A percentile compares a stretch with the other conserved stretches of the same genome.
phyloP scores from a whole-genome alignment of 257 asterid genomes.

The Coffea eugenioides region DNA sequence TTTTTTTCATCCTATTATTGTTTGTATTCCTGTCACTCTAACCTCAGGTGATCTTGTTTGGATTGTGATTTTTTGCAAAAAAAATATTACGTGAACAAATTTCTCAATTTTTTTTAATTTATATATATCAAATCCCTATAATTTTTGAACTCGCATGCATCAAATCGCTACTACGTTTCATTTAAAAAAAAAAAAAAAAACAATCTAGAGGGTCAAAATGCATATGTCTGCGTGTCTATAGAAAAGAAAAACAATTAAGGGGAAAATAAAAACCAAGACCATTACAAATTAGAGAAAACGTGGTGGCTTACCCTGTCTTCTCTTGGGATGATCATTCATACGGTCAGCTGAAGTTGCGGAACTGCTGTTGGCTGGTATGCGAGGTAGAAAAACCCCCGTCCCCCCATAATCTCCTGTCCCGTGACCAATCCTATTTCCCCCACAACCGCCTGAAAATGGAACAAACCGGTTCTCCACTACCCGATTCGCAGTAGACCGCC shows the following conservation, averaged over 20 bases:
- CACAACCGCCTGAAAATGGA: background rate
- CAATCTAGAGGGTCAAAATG: no score
- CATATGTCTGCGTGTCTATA: no score
- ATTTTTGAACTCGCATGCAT: no score
- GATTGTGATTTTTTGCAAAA: no score
- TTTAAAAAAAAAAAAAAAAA: no score
- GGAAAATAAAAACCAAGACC: background rate
- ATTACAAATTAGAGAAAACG: background rate
- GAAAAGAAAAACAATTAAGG: background rate
- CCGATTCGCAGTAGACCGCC: background rate
- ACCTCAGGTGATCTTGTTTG: no score
- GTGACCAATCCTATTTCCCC: background rate
- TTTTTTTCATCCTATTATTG: no score
- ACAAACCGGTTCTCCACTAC: background rate
- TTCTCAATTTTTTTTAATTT: no score
- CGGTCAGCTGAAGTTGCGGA: background rate
- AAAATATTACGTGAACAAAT: no score
- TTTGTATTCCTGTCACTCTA: no score
- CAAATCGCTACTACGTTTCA: no score
- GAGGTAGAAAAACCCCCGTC: constrained; percentile 15
- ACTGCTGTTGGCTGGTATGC: background rate
- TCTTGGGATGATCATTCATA: background rate
- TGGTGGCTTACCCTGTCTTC: constrained; percentile 2
- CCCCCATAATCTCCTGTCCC: constrained; percentile 2
- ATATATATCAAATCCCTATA: no score